Base-by-base conservation (phyloP, 2,329 filamentous ascomycete species). In the Epichloe coenophiala region DNA sequence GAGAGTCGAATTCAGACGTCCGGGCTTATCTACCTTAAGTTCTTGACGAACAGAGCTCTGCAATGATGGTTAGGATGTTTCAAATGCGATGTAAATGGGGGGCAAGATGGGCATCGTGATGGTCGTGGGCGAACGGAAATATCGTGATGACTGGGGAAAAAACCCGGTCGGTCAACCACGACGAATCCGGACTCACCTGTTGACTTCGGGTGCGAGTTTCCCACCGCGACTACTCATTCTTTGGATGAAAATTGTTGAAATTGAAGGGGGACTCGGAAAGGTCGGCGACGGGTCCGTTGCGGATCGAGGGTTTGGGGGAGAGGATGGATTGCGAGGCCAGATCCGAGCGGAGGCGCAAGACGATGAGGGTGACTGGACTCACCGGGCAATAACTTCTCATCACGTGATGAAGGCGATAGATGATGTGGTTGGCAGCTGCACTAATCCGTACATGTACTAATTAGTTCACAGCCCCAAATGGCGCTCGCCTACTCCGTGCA, bases 11-110 rank as follows among this genome's bases (percentile, higher is more conserved):
- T 37, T 37, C 38, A 19, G 48, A 33, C 36, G n/a, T 35, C n/a
- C 19, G 33, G 42, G 49, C 39, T 31, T 27, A 46, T 33, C 60
- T 71, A 94, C 88, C 87, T 95, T 76, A 97, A 81, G 81, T 98
- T 97, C 88, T 97, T 97, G 65, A 97, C 91, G 81, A 97, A 97
- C 77, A 98, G 87, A 84, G 93, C 91, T 84, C 91, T 95, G 61
- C 56, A 45, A 49, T 5, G 45, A 51, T 4, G 23, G 68, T 71
- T 59, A 71, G 68, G 54, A 56, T 54, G 36, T 19, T n/a, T 45
- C 19, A 35, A 45, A 48, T 19, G 36, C 47, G 40, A 48, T 27
- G 11, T 33, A n/a, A 7, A 38, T 42, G 39, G 47, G 31, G 48
- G 51, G 7, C 5, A 41, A 21, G 37, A 27, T 15, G 23, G 41